Percentiles rank a stretch among this genome's conserved stretches.
Conservation (phyloP, 1,284 basidiomycete genomes). For the Polyporus tsugae region DNA sequence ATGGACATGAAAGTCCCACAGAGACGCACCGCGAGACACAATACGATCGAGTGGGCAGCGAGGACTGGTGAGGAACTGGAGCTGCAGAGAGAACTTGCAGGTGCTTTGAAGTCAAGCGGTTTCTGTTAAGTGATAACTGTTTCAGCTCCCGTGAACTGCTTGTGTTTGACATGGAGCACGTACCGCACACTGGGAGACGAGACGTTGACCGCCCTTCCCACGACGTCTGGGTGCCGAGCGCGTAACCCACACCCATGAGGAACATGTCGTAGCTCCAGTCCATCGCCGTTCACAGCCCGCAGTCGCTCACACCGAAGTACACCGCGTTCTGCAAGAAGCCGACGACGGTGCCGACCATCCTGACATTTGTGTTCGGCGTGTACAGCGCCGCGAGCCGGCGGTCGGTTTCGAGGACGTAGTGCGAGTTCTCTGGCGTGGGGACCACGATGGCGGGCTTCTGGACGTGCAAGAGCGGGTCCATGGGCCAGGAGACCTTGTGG, state of each 20-base stretch:
- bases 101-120: no score
- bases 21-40: no score
- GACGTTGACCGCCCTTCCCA: no score
- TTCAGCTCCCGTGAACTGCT: no score
- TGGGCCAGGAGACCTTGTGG: conserved; percentile 57
- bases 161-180: no score
- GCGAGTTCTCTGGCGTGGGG: conserved; percentile 28
- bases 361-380: conserved; percentile 47
- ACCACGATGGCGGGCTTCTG: conserved; percentile 42
- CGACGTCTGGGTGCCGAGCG: no score
- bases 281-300: conserved; percentile 62
- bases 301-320: conserved; percentile 65
- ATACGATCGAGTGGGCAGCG: no score
- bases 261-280: conserved; percentile 68
- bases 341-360: conserved; percentile 51
- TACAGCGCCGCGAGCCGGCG: conserved; percentile 41
- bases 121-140: no score
- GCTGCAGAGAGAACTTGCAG: no score
- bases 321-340: conserved; percentile 71
- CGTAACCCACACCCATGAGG: conserved; percentile 49
- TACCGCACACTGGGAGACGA: no score
- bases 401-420: conserved; percentile 38
- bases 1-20: no score
- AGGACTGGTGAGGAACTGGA: no score
- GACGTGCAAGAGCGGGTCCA: conserved; percentile 59